Base-by-base conservation (phyloP, 495 filamentous ascomycete species). In the Schizothecium vesticola region DNA sequence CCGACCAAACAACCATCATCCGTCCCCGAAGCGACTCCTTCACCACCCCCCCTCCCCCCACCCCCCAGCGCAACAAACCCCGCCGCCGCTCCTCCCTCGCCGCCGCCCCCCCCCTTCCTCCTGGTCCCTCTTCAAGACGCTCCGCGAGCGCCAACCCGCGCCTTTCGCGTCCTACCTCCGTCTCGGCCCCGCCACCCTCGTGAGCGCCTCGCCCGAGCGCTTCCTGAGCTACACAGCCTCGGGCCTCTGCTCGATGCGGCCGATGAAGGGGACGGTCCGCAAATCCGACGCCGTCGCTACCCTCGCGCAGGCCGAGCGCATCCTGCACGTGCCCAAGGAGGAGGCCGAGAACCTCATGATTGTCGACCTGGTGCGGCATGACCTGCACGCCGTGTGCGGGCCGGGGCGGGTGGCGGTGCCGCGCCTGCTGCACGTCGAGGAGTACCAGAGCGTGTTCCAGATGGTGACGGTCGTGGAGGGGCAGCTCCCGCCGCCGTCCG, bases 261-360 rank as follows among this genome's bases (percentile, higher is more conserved):
- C 95, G 1, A 99, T 99, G 85, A 99, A 99, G 81, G 95, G 95
- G 26, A 99, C 95, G 0, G 92, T 97, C 43, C 86, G 86, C 62
- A 96, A 95, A 74, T 84, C 85, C 0, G 75, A 82, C 31, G 77
- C 77, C 19, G 80, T 82, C 0, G 61, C 77, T 0, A 94, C 90
- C 1, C 80, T 89, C 56, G 85, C 81, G 13, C 82, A 90, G 70
- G 94, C 94, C 16, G 87, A 86, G 55, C 76, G 77, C 55, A 86
- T 93, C 67, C 85, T 97, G 4, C 83, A 88, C 61, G 85, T 90
- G 1, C 88, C 89, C 13, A 99, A 99, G 75, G 95, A 97, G 74
- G 89, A 89, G 72, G 94, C 95, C 13, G 95, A 99, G 79, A 97
- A 97, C 73, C 86, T 99, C 8, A 99, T 99, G 95, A 97, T 99